Base-by-base conservation (phyloP, 2,329 filamentous ascomycete genomes). In the Pseudogymnoascus verrucosus region DNA sequence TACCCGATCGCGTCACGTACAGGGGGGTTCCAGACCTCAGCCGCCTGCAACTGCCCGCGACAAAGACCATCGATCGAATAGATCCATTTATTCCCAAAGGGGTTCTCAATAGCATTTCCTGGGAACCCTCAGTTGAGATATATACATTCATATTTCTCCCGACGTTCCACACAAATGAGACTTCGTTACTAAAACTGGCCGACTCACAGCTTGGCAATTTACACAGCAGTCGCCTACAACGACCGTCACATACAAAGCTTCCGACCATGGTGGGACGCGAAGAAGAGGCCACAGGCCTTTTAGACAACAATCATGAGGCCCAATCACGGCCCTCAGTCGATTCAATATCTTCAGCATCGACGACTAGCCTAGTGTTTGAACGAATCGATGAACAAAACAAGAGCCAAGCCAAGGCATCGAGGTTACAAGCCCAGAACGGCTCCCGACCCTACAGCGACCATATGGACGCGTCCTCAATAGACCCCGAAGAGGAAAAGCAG, bases 291-390 rank as follows among this genome's bases (percentile, higher is more conserved):
- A 63, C 64, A 21, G 66, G 69, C 39, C 68, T 74, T 34, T 67
- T 72, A 12, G 64, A 69, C 8, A 47, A 65, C 19, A 66, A 67
- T 28, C 64, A 68, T 47, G 65, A 68, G 40, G 59, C 62, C 42
- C 39, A 31, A 21, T 34, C 26, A 12, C 66, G 72, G 60, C 57
- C 65, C 63, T 74, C 72, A 2, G 66, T 69, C 57, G 72, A 74
- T 26, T 91, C 90, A 3, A 75, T 84, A 54, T 90, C 89, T n/a
- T 89, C 88, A 42, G 87, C 86, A n/a, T 95, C 90, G 36, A 93
- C 90, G 10, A 92, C 89, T 3, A 93, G 90, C 69, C 80, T 95
- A 12, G 85, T 95, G 62, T 90, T 95, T 72, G 90, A 95, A 68
- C 85, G 88, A 67, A 82, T 93, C 68, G 82, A 84, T 70, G 87